Evolutionary conservation across 2,329 filamentous ascomycete species (phyloP), one percentile per base, ranked within the genome.

Genomic region (Neophaeococcomyces mojaviensis): DNA sequence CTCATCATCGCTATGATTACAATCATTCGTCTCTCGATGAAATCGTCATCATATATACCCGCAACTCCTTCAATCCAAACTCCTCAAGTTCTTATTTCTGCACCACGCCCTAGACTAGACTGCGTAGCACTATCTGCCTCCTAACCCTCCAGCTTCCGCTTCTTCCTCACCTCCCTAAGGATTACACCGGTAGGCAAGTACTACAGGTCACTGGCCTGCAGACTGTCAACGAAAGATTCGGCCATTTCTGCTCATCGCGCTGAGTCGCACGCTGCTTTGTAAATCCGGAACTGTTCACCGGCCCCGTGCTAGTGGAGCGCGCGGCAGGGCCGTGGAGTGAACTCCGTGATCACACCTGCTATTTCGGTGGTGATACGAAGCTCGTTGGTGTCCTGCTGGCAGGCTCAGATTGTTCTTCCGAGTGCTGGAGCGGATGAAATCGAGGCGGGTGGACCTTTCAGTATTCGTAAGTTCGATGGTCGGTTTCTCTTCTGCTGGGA

Each of bases 281-380:
- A 68, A 4, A 68, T 59, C 8, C 67, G 40, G 12, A 63, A 61
- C 65, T 65, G 68, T 47, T 68, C 65, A 4, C 49, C 47, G 1
- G 64, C 65, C 2, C 64, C 57, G 44, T 68, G 65, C 65, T 66
- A 84, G 53, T 84, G 80, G 18, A 83, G 63, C 58, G 83, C 79
- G 16, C 80, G 72, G 50, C 81, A 81, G 0, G 73, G 77, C 20
- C 74, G 63, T 0, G 74, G 69, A n/a, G 68, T 70, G 1, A 80
- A 66, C 33, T 74, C 69, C 77, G 79, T 79, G 51, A 79, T 71
- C 1, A 79, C 77, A 35, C 75, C 76, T 0, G 77, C 76, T 72
- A 79, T 78, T 12, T 60, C 63, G 3, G 61, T 72, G 5, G 73
- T 61, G 49, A 46, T 57, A 1, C 77, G 77, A 48, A 81, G 66